Base-by-base conservation (phyloP, 805 yeast species). In the Grigorovia jiainica region DNA sequence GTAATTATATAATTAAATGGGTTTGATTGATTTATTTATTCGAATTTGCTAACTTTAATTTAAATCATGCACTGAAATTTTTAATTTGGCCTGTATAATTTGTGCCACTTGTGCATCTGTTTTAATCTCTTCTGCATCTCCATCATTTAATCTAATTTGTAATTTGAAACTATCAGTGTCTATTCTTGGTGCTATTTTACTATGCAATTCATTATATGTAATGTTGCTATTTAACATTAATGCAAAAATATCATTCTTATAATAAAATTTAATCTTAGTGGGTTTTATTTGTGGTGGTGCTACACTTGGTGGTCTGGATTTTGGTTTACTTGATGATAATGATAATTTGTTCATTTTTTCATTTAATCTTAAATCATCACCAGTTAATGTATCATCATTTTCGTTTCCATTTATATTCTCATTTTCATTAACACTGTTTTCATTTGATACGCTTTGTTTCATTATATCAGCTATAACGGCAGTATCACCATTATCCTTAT, bases 231-330 rank as follows among this genome's bases (percentile, higher is more conserved):
- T 76, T 31, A 79, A 63, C 46, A 78, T 60, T 34, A 84, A 67
- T 1, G 87, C 92, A 66, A 83, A 84, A 13, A 84, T 84, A 55
- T 84, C 95, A 53, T 82, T 92, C 44, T 78, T 79, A 54, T 76
- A 82, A 57, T 79, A 84, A 53, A 84, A 82, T 58, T 84, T 84
- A 40, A 83, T 74, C 58, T 84, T 84, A 1, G 56, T 53, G 3
- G 63, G 48, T 43, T 60, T 55, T 17, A 52, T 55, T 36, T 61
- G 57, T 16, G 60, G 53, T 21, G 51, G 44, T 20, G 51, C 46
- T 16, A 42, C 49, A 44, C 62, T 55, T 13, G 61, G 58, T 19
- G 62, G 60, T 37, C 61, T 51, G 7, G 62, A 57, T 36, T 52
- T 52, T 7, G 58, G 51, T 21, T 27, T 36, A n/a, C 40, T 27